Conservation (phyloP, 805 yeast genomes). For the Candida methanosorbosa region DNA sequence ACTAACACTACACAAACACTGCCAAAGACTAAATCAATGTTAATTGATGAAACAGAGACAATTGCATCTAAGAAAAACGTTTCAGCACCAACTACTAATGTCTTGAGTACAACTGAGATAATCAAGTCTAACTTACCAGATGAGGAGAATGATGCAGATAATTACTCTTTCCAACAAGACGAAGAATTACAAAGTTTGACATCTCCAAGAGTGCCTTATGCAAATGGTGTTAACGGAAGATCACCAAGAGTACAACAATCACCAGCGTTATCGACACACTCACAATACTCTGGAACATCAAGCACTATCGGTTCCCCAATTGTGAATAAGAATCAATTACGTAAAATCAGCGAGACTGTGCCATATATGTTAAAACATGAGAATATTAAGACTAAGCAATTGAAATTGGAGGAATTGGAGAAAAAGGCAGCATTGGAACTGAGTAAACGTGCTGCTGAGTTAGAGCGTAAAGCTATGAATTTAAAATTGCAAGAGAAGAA, state of each 20-base stretch:
- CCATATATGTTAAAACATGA: constrained; percentile 81
- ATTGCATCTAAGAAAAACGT: not conserved
- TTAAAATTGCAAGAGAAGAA: constrained; percentile 58
- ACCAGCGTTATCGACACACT: constrained; percentile 14
- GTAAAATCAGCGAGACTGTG: constrained; percentile 75
- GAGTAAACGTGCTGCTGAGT: constrained; percentile 63
- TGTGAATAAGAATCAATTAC: constrained; percentile 48
- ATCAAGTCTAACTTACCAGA: constrained; percentile 8
- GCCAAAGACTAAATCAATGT: constrained; percentile 6
- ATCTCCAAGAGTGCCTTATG: not conserved
- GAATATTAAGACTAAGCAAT: constrained; percentile 64
- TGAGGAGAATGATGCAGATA: too few species aligned
- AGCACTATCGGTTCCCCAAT: constrained; percentile 8
- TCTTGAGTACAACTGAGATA: too few species aligned
- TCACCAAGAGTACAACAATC: constrained; percentile 15
- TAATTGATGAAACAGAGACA: constrained; percentile 4
- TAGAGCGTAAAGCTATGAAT: constrained; percentile 68
- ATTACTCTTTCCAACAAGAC: constrained; percentile 16
- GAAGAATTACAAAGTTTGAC: constrained; percentile 10
- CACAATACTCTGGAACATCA: constrained; percentile 17
- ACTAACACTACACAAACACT: too few species aligned
- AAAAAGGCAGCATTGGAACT: constrained; percentile 69
- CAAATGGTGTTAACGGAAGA: not conserved
- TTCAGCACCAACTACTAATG: constrained; percentile 3
- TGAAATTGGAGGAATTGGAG: constrained; percentile 70